Base-by-base conservation (phyloP, 306 rosid species). In the Gastrolobium bilobum region DNA sequence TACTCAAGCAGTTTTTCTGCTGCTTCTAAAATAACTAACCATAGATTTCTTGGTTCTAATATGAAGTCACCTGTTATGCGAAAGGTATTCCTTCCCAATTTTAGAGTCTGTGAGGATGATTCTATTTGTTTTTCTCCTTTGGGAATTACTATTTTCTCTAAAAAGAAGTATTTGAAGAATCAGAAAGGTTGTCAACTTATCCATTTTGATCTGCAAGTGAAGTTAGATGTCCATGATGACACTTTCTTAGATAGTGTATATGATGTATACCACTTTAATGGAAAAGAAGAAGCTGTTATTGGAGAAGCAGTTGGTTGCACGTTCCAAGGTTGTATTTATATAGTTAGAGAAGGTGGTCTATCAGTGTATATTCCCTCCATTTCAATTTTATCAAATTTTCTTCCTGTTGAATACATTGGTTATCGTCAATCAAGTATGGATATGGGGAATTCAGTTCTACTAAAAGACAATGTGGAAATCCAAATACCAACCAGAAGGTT, bases 271-370 rank as follows among this genome's bases (percentile, higher is more conserved):
- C 82, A 57, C 72, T 62, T 61, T 46, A 80, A 82, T 40, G 90
- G 86, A 48, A 89, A 73, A 73, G 87, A 92, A 82, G 89, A 88
- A 89, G 69, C 78, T 59, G 65, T 88, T 61, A 59, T 81, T 63
- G 95, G 93, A 82, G 97, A 92, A 81, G 97, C 90, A 75, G 82
- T 94, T 79, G 97, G 97, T 68, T 94, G 95, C 89, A 77, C 87
- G 66, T 92, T 91, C 73, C 94, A 86, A 73, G 99, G 97, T 46
- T 87, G 84, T 73, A 83, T 92, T 54, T 92, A 94, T 85, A 79
- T 94, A 80, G 97, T 94, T 59, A 91, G 97, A 79, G 93, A 88
- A 67, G 78, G 69, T 64, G 97, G 97, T 74, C 89, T 94, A 77
- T 92, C 90, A 4, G 95, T 92, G 78, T 86, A 91, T 84, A 78